Percentiles rank a stretch among this genome's conserved stretches.
phyloP scores from a whole-genome alignment of 164 flowering plant species.

The Magnolia kwangsiensis region DNA sequence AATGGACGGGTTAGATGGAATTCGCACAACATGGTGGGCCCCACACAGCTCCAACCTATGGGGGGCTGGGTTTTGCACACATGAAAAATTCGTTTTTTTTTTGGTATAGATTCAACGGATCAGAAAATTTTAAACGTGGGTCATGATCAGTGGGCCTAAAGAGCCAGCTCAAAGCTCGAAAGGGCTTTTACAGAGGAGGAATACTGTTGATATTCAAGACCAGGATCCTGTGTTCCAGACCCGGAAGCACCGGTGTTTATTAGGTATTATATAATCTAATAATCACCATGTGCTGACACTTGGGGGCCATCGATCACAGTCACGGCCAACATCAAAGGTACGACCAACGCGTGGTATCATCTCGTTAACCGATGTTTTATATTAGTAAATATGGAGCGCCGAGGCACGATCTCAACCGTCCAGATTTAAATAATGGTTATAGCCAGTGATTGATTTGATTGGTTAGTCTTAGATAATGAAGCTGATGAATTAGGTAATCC shows the following conservation, averaged over 20 bases:
- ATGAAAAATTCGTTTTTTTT: too few species aligned
- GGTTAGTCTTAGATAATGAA: not conserved
- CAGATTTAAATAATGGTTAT: not conserved
- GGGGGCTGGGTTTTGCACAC: too few species aligned
- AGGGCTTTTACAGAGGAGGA: too few species aligned
- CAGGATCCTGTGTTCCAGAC: not conserved
- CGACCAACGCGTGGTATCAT: not conserved
- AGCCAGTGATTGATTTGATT: not conserved
- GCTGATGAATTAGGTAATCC: slow-evolving; percentile 22
- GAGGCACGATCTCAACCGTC: not conserved
- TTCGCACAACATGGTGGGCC: too few species aligned
- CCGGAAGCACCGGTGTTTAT: not conserved
- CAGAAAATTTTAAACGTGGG: too few species aligned
- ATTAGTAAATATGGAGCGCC: not conserved
- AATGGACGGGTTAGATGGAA: too few species aligned
- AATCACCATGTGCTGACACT: not conserved
- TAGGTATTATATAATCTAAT: not conserved
- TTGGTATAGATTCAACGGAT: too few species aligned
- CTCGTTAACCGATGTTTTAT: not conserved
- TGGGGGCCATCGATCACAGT: not conserved
- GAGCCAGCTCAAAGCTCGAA: too few species aligned
- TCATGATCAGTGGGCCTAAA: too few species aligned
- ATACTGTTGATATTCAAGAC: not conserved
- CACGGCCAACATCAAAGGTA: not conserved
- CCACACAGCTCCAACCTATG: too few species aligned